Percentiles rank a stretch among this genome's conserved stretches.
Conservation (phyloP, 441 rosid genomes). For the Cnidoscolus chayamansa region DNA sequence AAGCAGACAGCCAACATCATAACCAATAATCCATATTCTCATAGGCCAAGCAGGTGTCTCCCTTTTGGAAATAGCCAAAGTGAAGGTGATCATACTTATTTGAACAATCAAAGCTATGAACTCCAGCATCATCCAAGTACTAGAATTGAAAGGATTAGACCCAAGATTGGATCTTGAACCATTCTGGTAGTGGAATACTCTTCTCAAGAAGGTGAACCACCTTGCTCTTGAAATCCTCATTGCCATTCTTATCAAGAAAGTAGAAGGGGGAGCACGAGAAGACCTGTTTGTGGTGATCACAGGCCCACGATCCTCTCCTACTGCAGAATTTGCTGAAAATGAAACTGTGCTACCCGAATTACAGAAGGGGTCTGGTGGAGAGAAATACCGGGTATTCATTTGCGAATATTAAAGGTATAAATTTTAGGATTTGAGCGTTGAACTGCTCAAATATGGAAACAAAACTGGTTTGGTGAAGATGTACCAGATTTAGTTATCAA, state of each 20-base stretch:
- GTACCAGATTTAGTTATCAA: neutral
- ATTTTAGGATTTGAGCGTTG: neutral
- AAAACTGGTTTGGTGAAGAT: neutral
- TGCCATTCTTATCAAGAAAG: constrained; percentile 56
- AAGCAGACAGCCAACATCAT: constrained; percentile 76
- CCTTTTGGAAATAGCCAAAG: constrained; percentile 54
- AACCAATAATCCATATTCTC: constrained; percentile 83
- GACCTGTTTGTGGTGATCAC: constrained; percentile 45
- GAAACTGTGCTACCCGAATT: constrained; percentile 38
- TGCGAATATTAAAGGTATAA: constrained; percentile 9
- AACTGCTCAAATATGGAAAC: neutral
- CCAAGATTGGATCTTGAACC: constrained; percentile 89
- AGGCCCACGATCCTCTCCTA: constrained; percentile 31
- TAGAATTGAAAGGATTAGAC: constrained; percentile 84
- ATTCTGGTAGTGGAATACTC: constrained; percentile 95
- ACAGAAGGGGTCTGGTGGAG: constrained; percentile 46
- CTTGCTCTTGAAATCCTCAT: constrained; percentile 86
- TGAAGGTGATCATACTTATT: constrained; percentile 56
- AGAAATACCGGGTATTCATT: constrained; percentile 58
- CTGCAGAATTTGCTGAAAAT: constrained; percentile 45
- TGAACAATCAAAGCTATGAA: constrained; percentile 63
- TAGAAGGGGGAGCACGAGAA: constrained; percentile 39
- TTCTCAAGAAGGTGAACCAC: constrained; percentile 85
- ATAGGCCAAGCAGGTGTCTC: constrained; percentile 93
- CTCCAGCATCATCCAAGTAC: constrained; percentile 83